Evolutionary conservation across 805 yeast genomes (phyloP), one percentile per base, ranked within the genome.

Genomic region (Zygoascus bituminiphila): DNA sequence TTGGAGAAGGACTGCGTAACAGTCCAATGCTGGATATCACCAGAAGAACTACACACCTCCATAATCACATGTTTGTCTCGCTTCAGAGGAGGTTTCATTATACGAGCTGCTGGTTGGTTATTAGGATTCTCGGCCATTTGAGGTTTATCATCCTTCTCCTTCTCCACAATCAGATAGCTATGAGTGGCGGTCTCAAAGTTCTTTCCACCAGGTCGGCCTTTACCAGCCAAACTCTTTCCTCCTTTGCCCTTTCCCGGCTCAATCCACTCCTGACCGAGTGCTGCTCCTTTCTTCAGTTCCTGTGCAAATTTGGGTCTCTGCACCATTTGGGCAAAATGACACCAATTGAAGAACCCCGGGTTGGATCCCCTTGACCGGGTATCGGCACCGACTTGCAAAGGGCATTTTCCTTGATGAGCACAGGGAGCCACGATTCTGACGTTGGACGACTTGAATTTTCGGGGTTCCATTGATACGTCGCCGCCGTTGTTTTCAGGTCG

Each of bases 101-200:
- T 67, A 51, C 98, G 73, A 0, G 96, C 89, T 82, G 88, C 81
- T n/a, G n/a, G n/a, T n/a, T n/a, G n/a, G n/a, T n/a, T n/a, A n/a
- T n/a, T n/a, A n/a, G n/a, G n/a, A 33, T 74, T 71, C 20, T 62
- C 56, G 1, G 61, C 53, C 4, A 62, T 55, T 2, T 51, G 56
- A 15, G 55, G 19, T 15, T 12, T 12, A 19, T 12, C 4, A 14
- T 31, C 19, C 10, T 36, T 46, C 6, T 23, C 40, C 62, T 95
- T 72, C 61, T 83, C 77, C 23, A 81, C 77, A 42, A 86, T 79
- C 53, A 91, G 65, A 63, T 89, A 89, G 10, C 91, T 78, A 62
- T 72, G 88, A 46, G 76, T 78, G 0, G 91, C 83, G 37, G 74
- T 68, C 62, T 88, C 97, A 51, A 74, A 74, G 56, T 84, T 81